Base-by-base conservation (phyloP, 352 stramenopile genomes). In the Phytophthora fragariaefolia region DNA sequence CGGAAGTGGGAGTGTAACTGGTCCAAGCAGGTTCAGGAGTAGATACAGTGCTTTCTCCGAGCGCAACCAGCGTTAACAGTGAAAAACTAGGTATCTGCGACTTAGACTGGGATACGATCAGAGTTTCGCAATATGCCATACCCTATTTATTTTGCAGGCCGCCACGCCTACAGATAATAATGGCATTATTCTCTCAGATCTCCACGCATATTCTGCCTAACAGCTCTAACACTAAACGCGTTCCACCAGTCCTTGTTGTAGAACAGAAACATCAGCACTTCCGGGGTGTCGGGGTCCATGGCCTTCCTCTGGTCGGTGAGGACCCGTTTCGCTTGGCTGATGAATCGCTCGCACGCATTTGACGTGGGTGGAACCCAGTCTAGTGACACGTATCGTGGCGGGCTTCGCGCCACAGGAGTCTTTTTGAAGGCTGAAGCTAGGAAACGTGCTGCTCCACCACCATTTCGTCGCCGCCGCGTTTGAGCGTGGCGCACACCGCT, bases 151-250 rank as follows among this genome's bases (percentile, higher is more conserved):
- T n/a, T n/a, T n/a, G n/a, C n/a, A n/a, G n/a, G n/a, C n/a, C n/a
- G n/a, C n/a, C n/a, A n/a, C n/a, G n/a, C n/a, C n/a, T 22, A n/a
- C 13, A n/a, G 9, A 60, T 40, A 50, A 40, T 50, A 36, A 48
- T 12, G 15, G n/a, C 24, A 26, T 48, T 48, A 24, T 48, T 23
- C 40, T 9, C 7, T 6, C 15, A 48, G 15, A 17, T 48, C 15
- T 6, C 18, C 26, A 10, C n/a, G 40, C 40, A 23, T 48, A 15
- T 48, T 48, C 17, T 26, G 40, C 20, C 40, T 23, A 23, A 48
- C n/a, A 6, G 40, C 40, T 48, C 26, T 22, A 8, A 53, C 9
- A 22, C 23, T 34, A 32, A n/a, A n/a, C 15, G 20, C 43, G 20
- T 50, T 20, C 43, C 17, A 50, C 43, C 4, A 26, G 20, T 30